These are phyloP conservation scores for Skeletonema menzelii DNA, from an alignment of 108 stramenopile genomes.

Conservation along the genomic window DNA sequence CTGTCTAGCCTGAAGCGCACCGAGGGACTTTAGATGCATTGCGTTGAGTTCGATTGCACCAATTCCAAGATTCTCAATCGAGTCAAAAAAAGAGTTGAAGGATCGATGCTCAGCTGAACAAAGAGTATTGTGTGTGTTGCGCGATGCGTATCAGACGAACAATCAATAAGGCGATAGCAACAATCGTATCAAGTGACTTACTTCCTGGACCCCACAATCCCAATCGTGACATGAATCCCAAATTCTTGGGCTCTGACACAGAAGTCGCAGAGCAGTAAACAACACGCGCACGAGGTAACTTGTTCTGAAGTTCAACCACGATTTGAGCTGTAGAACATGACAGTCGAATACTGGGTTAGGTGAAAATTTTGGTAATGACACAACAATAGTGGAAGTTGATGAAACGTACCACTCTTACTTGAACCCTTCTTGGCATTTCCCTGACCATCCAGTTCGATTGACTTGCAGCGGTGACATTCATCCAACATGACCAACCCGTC, in stretches of 20 bases:
- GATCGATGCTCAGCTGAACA: slow-evolving; percentile 5
- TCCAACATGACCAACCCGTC: slow-evolving; percentile 66
- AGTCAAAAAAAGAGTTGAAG: slow-evolving; percentile 6
- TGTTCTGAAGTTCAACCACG: slow-evolving; percentile 50
- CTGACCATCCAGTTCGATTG: slow-evolving; percentile 38
- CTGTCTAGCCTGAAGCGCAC: slow-evolving; percentile 12
- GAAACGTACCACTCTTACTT: slow-evolving; percentile 7
- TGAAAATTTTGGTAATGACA: no score
- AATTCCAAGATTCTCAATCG: background rate
- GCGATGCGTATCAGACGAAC: no score
- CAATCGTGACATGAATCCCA: slow-evolving; percentile 62
- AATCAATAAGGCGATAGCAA: no score
- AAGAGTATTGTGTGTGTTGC: no score
- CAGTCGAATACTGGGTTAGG: no score
- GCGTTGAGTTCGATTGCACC: slow-evolving; percentile 26
- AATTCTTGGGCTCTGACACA: slow-evolving; percentile 53
- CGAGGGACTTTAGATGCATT: slow-evolving; percentile 25
- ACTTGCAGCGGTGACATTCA: slow-evolving; percentile 71
- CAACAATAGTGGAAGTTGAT: background rate
- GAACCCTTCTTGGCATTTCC: slow-evolving; percentile 34
- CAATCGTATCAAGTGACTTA: no score
- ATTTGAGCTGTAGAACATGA: slow-evolving; percentile 22
- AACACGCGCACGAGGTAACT: slow-evolving; percentile 52
- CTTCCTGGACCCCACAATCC: slow-evolving; percentile 73
- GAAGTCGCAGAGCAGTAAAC: slow-evolving; percentile 64